Base-by-base conservation (phyloP, 2,329 filamentous ascomycete genomes). In the Colletotrichum noveboracense region DNA sequence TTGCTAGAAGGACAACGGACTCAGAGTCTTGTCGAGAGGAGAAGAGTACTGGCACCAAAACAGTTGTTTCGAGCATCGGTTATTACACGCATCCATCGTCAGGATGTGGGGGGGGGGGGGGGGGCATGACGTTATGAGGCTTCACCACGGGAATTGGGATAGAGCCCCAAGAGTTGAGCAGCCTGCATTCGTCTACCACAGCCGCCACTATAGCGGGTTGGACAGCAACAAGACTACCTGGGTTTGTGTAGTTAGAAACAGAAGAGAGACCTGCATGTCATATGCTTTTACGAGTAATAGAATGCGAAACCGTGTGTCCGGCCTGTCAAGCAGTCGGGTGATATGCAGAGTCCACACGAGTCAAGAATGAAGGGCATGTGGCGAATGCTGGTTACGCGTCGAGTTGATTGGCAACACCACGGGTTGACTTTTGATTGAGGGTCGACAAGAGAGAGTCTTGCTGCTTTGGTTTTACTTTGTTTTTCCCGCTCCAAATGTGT, bases 111-210 rank as follows among this genome's bases (percentile, higher is more conserved):
- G 21, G 66, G 66, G 69, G 62, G 13, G 61, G 30, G 68, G 21
- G 66, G 66, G 69, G 62, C 72, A 66, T 55, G 69, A 66, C 61
- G 68, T 66, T 66, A 75, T 55, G 72, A 75, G 72, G 55, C 72
- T 62, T 72, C 68, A 66, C 38, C 66, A 72, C 68, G 36, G 52
- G 66, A 30, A 60, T 62, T 30, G 36, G 55, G 55, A 70, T 67
- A 72, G 72, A 62, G 58, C 36, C 68, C 55, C 32, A 43, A 61
- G 36, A 62, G 28, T 18, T 66, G 24, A n/a, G 56, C n/a, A 30
- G 68, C 36, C 67, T 55, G 43, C 48, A 10, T 60, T 36, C 28
- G 66, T 21, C 8, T 62, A 56, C 56, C 21, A 34, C 24, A 34
- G 34, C 30, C 13, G 24, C 34, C 60, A 16, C 28, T 10, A 28